phyloP scores from a whole-genome alignment of 768 basidiomycete genomes.

The Tricholoma sp. region DNA sequence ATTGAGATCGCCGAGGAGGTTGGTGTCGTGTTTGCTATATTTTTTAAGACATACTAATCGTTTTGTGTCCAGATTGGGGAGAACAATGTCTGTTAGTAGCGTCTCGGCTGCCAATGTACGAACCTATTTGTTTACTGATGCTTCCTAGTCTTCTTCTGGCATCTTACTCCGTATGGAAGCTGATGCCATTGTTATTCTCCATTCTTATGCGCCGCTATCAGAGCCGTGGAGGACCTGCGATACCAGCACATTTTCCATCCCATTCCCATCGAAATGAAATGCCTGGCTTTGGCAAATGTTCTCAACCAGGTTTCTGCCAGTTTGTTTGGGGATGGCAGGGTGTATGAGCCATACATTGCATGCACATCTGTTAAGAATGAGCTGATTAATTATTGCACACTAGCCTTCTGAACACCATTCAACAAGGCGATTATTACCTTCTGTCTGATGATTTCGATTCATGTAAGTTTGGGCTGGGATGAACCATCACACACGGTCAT shows the following conservation, averaged over 20 bases:
- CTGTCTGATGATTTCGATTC: slow-evolving; percentile 94
- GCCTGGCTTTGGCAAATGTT: slow-evolving; percentile 75
- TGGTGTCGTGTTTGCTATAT: neutral
- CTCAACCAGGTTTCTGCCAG: slow-evolving; percentile 73
- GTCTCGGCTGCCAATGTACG: neutral
- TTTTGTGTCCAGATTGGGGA: slow-evolving; percentile 57
- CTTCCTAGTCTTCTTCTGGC: slow-evolving; percentile 78
- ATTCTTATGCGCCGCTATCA: slow-evolving; percentile 10
- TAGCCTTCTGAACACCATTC: slow-evolving; percentile 71
- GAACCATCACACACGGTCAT: neutral
- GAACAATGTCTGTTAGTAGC: slow-evolving; percentile 78
- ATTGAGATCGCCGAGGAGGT: slow-evolving; percentile 94
- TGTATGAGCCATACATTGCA: slow-evolving; percentile 81
- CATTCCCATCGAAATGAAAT: slow-evolving; percentile 75
- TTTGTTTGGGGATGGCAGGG: slow-evolving; percentile 69
- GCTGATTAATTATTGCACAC: slow-evolving; percentile 15
- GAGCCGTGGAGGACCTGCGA: slow-evolving; percentile 79
- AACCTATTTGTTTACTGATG: neutral
- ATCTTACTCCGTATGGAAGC: slow-evolving; percentile 60
- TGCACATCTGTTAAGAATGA: slow-evolving; percentile 8
- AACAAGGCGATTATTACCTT: slow-evolving; percentile 74
- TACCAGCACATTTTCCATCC: slow-evolving; percentile 85
- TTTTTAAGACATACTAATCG: neutral
- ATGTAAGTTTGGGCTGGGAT: slow-evolving; percentile 42
- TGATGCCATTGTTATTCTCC: neutral